A percentile compares a stretch with the other conserved stretches of the same genome.
Conservation (phyloP, 2,329 filamentous ascomycete genomes). For the Curvularia verruculosa region DNA sequence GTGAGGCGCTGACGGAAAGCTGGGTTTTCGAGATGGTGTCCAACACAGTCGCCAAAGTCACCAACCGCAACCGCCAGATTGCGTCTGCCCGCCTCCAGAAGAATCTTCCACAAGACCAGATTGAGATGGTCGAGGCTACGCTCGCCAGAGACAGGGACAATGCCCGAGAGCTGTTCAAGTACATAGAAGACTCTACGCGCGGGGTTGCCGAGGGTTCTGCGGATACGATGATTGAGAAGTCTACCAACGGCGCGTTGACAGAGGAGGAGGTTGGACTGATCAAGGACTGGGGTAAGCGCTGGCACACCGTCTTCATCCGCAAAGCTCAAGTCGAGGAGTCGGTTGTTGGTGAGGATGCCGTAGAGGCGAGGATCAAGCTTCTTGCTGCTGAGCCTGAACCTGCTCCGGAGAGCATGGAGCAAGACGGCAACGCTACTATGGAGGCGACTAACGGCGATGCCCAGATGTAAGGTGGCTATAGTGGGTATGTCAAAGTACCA, state of each 20-base stretch:
- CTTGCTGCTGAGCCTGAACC: constrained; percentile 38
- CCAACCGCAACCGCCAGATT: constrained; percentile 82
- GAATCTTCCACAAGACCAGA: constrained; percentile 62
- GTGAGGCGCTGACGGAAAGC: constrained; percentile 71
- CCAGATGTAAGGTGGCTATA: constrained; percentile 23
- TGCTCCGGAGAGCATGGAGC: constrained; percentile 28
- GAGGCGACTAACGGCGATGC: constrained; percentile 37
- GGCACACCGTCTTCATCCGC: constrained; percentile 83
- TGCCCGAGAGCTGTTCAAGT: constrained; percentile 79
- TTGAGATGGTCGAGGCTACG: constrained; percentile 68
- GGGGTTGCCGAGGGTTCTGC: constrained; percentile 75
- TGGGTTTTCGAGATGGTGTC: constrained; percentile 90
- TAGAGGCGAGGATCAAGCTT: constrained; percentile 53
- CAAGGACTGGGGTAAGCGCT: constrained; percentile 80
- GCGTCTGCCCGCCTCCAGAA: constrained; percentile 66
- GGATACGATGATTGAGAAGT: constrained; percentile 76
- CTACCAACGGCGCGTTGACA: constrained; percentile 55
- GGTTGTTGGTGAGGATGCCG: constrained; percentile 63
- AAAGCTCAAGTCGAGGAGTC: constrained; percentile 86
- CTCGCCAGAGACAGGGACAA: constrained; percentile 71
- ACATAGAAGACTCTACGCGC: constrained; percentile 77
- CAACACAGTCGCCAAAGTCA: constrained; percentile 89
- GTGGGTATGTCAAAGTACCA: neutral
- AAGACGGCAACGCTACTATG: constrained; percentile 26
- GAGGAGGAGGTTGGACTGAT: constrained; percentile 65